A percentile compares a stretch with the other conserved stretches of the same genome.
phyloP scores from a whole-genome alignment of 306 rosid species.

The Hippophae tibetana region DNA sequence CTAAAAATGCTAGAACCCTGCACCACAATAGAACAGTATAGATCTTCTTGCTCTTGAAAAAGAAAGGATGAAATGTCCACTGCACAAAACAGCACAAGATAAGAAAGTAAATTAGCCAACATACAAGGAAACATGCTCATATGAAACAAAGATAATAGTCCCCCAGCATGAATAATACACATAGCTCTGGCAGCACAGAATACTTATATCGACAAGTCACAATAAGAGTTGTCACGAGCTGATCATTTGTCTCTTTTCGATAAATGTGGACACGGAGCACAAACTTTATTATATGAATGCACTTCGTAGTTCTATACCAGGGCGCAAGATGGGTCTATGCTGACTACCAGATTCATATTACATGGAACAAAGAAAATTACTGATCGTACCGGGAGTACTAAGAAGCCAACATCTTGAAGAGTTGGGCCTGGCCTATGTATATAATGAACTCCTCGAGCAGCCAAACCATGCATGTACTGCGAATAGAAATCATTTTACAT shows the following conservation, averaged over 20 bases:
- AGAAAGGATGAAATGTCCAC: conserved; percentile 98
- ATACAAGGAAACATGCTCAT: background rate
- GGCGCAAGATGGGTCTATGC: too few species aligned
- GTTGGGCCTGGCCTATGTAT: conserved; percentile 84
- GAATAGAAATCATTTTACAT: conserved; percentile 18
- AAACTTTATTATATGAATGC: conserved; percentile 14
- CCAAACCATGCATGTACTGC: conserved; percentile 93
- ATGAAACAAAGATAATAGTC: background rate
- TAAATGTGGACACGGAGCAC: background rate
- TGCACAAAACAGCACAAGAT: conserved; percentile 40
- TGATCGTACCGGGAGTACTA: conserved; percentile 57
- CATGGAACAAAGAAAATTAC: background rate
- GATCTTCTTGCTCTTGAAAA: conserved; percentile 83
- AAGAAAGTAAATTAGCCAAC: conserved; percentile 4
- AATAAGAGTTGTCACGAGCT: too few species aligned
- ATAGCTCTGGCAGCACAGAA: too few species aligned
- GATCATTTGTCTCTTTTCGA: too few species aligned
- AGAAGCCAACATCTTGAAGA: conserved; percentile 86
- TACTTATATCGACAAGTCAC: too few species aligned
- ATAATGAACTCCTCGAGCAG: conserved; percentile 95
- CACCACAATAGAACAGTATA: conserved; percentile 94
- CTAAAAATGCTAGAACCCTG: conserved; percentile 91
- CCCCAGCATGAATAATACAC: background rate
- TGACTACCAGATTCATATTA: background rate
- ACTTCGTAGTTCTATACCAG: background rate